These are phyloP conservation scores for Oryza glaberrima DNA, from an alignment of 176 grass and related monocot genomes.

Conservation along the genomic window DNA sequence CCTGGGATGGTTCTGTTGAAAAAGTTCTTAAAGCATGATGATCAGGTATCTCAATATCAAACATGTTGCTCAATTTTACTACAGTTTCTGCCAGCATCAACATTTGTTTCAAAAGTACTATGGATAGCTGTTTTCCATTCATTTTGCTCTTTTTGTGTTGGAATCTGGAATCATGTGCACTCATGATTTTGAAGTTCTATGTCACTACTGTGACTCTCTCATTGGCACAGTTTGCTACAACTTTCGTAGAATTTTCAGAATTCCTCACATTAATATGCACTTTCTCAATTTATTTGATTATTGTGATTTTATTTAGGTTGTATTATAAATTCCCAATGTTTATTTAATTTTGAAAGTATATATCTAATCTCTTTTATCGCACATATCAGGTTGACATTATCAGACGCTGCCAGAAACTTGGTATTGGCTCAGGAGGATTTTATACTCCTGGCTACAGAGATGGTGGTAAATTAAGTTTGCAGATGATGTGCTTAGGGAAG, in stretches of 20 bases:
- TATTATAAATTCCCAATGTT: too few species aligned
- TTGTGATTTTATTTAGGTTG: neutral
- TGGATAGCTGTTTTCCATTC: neutral
- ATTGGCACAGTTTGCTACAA: neutral
- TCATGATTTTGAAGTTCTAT: neutral
- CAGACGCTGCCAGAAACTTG: slow-evolving; percentile 50
- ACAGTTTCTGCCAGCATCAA: neutral
- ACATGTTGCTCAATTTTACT: neutral
- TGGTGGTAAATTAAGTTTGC: slow-evolving; percentile 44
- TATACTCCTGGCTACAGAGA: slow-evolving; percentile 61
- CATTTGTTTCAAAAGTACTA: neutral
- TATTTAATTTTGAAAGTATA: too few species aligned
- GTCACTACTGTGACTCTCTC: neutral
- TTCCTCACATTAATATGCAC: neutral
- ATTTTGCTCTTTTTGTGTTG: neutral
- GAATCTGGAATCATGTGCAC: neutral
- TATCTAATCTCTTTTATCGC: neutral
- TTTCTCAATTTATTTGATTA: neutral
- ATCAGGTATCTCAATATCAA: slow-evolving; percentile 39
- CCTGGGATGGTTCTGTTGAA: slow-evolving; percentile 65
- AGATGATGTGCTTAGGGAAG: slow-evolving; percentile 72
- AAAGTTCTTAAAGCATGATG: slow-evolving; percentile 39
- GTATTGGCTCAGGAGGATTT: slow-evolving; percentile 56
- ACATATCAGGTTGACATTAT: slow-evolving; percentile 60
- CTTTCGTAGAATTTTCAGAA: neutral